phyloP scores from a whole-genome alignment of 2,329 filamentous ascomycete species.

The Thelonectria rubi region DNA sequence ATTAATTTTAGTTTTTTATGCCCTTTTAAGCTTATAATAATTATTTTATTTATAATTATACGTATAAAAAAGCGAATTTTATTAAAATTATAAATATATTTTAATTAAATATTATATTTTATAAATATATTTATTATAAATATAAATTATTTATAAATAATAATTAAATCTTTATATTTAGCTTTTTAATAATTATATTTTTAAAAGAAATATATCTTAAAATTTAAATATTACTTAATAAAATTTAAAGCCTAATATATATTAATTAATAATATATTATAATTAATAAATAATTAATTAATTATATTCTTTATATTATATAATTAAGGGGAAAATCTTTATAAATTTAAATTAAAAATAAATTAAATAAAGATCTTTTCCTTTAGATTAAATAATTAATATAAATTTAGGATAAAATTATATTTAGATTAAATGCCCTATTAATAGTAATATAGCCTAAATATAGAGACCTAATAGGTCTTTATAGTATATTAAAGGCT shows the following conservation, averaged over 20 bases:
- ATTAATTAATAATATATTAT: slow-evolving; percentile 33
- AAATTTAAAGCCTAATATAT: slow-evolving; percentile 40
- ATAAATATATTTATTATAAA: slow-evolving; percentile 26
- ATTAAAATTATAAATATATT: background rate
- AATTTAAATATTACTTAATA: slow-evolving; percentile 38
- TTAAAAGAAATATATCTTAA: slow-evolving; percentile 4
- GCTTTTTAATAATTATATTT: slow-evolving; percentile 5
- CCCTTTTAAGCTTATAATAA: too few species aligned
- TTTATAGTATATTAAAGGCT: background rate
- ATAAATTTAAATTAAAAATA: slow-evolving; percentile 30
- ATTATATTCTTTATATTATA: slow-evolving; percentile 25
- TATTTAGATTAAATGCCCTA: slow-evolving; percentile 5
- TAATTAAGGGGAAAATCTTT: slow-evolving; percentile 27
- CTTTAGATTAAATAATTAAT: slow-evolving; percentile 26
- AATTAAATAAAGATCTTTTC: slow-evolving; percentile 32
- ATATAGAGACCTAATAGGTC: background rate
- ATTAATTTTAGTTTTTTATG: too few species aligned
- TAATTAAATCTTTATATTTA: background rate
- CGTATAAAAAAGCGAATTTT: background rate
- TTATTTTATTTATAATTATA: background rate
- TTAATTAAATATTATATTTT: background rate
- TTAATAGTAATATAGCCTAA: background rate
- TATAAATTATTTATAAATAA: slow-evolving; percentile 39
- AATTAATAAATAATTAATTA: slow-evolving; percentile 32
- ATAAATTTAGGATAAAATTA: slow-evolving; percentile 21